phyloP scores from a whole-genome alignment of 164 flowering plant species.

The Aristolochia contorta region DNA sequence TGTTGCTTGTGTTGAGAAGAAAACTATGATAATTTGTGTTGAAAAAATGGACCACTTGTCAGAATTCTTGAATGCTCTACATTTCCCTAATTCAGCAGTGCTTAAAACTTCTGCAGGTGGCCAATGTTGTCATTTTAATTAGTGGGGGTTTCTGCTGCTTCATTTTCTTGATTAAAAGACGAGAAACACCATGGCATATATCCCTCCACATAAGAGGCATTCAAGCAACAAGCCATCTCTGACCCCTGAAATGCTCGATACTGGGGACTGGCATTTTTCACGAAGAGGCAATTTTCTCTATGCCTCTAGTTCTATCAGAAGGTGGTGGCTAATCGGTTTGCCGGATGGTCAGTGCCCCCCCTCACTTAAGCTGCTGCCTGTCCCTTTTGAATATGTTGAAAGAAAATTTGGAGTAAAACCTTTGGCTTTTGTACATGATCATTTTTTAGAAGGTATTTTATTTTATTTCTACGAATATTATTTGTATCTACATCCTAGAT shows the following conservation, averaged over 20 bases:
- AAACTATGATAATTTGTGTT: too few relatives aligned
- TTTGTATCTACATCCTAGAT: background rate
- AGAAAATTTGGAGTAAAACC: slow-evolving; percentile 23
- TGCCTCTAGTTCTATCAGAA: slow-evolving; percentile 16
- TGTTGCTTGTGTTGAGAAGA: too few relatives aligned
- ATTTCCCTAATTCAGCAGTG: too few relatives aligned
- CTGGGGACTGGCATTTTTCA: slow-evolving; percentile 8
- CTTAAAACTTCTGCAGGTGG: too few relatives aligned
- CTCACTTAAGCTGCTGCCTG: slow-evolving; percentile 23
- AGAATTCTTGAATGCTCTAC: too few relatives aligned
- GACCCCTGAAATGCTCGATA: slow-evolving; percentile 15
- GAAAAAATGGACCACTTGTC: too few relatives aligned
- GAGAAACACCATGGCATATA: slow-evolving; percentile 28
- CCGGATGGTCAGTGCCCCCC: slow-evolving; percentile 19
- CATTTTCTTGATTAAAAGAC: too few relatives aligned
- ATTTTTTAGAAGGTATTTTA: slow-evolving; percentile 16
- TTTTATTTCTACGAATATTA: background rate
- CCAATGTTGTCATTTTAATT: too few relatives aligned
- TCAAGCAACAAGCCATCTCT: slow-evolving; percentile 15
- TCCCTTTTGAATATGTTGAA: slow-evolving; percentile 23
- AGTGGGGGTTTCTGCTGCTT: too few relatives aligned
- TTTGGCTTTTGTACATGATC: slow-evolving; percentile 15
- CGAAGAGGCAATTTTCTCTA: slow-evolving; percentile 19
- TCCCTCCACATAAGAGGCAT: slow-evolving; percentile 50
- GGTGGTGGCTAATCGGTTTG: slow-evolving; percentile 26